phyloP scores from a whole-genome alignment of 352 stramenopile species.

The Peronospora farinosa region DNA sequence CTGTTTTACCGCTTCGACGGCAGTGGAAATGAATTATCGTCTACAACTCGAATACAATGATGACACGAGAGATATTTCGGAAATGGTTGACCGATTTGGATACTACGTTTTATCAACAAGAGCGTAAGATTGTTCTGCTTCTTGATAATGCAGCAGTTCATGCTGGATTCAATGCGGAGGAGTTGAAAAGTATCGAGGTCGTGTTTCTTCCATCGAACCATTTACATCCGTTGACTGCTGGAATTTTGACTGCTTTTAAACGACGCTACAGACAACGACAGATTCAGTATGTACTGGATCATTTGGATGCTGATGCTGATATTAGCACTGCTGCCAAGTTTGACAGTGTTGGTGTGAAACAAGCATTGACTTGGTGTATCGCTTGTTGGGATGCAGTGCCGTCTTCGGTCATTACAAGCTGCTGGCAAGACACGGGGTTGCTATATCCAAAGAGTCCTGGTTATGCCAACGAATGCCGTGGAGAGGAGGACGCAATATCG shows the following conservation, averaged over 20 bases:
- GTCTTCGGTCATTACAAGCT: slow-evolving; percentile 10
- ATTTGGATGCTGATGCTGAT: slow-evolving; percentile 20
- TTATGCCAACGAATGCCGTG: slow-evolving; percentile 1
- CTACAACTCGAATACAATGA: slow-evolving; percentile 26
- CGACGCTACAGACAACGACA: slow-evolving; percentile 26
- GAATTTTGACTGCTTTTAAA: slow-evolving; percentile 25
- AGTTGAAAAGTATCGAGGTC: slow-evolving; percentile 25
- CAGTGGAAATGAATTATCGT: slow-evolving; percentile 24
- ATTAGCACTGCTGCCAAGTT: slow-evolving; percentile 14
- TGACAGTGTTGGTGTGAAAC: slow-evolving; percentile 19
- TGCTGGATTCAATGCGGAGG: slow-evolving; percentile 13
- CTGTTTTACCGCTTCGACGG: slow-evolving; percentile 17
- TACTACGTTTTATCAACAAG: slow-evolving; percentile 14
- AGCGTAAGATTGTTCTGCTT: slow-evolving; percentile 25
- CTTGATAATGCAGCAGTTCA: slow-evolving; percentile 27
- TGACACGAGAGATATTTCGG: slow-evolving; percentile 30
- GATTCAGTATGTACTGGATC: slow-evolving; percentile 24
- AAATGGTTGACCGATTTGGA: slow-evolving; percentile 31
- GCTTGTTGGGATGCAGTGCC: slow-evolving; percentile 21
- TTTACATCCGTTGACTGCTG: slow-evolving; percentile 23
- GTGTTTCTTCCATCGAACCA: slow-evolving; percentile 15
- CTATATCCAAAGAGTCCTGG: slow-evolving; percentile 1
- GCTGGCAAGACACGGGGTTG: slow-evolving; percentile 21
- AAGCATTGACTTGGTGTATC: slow-evolving; percentile 25
- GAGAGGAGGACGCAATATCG: slow-evolving; percentile 13